These are phyloP conservation scores for Gastrolobium villosum DNA, from an alignment of 306 rosid genomes.

Conservation along the genomic window DNA sequence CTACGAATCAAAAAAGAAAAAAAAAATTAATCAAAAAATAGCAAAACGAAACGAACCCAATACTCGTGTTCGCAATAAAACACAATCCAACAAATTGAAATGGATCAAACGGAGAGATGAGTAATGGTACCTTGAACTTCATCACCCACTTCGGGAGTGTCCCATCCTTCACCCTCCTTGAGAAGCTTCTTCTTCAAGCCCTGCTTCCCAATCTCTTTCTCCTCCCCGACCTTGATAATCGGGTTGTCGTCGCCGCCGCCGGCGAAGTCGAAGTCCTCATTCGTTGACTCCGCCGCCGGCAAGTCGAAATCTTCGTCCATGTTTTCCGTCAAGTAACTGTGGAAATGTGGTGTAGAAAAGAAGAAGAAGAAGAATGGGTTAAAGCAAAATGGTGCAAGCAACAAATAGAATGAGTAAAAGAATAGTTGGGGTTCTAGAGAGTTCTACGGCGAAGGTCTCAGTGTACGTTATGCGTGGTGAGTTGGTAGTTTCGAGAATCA, in stretches of 20 bases:
- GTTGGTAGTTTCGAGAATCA: conserved; percentile 4
- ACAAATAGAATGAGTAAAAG: too few relatives aligned
- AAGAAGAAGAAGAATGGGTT: not conserved
- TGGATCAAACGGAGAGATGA: not conserved
- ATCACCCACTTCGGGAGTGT: conserved; percentile 82
- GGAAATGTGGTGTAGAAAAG: not conserved
- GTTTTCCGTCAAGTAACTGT: not conserved
- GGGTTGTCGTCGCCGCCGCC: conserved; percentile 42
- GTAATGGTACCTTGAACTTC: conserved; percentile 80
- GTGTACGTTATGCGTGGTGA: too few relatives aligned
- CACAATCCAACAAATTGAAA: not conserved
- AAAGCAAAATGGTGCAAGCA: too few relatives aligned
- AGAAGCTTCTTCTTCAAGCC: conserved; percentile 95
- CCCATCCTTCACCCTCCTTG: conserved; percentile 86
- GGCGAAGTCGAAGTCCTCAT: conserved; percentile 76
- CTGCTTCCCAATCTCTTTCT: conserved; percentile 82
- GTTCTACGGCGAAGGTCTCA: not conserved
- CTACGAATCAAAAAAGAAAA: conserved; percentile 44
- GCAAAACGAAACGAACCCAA: not conserved
- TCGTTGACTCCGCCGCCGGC: conserved; percentile 58
- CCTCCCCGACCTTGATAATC: conserved; percentile 76
- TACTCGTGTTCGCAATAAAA: not conserved
- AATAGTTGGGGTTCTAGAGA: conserved; percentile 3
- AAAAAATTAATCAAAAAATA: not conserved
- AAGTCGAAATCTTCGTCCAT: conserved; percentile 89